phyloP scores from a whole-genome alignment of 2,329 filamentous ascomycete species.

The Aspergillus hortae region DNA sequence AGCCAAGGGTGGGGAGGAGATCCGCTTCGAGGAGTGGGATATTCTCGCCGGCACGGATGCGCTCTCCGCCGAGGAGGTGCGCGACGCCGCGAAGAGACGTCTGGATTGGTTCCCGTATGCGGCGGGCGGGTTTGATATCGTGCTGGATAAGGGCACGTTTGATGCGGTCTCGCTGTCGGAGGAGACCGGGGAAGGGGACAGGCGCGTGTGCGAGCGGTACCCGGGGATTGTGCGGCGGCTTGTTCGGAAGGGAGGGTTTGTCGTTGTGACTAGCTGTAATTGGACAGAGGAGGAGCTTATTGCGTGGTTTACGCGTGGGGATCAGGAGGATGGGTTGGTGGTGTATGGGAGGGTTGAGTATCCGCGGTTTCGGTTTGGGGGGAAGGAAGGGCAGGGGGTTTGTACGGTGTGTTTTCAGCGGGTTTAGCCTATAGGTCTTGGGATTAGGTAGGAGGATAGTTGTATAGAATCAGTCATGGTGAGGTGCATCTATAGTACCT shows the following conservation, averaged over 20 bases:
- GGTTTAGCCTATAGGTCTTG: constrained; percentile 12
- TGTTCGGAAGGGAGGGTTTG: constrained; percentile 66
- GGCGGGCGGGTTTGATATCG: constrained; percentile 71
- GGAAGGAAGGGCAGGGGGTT: constrained; percentile 81
- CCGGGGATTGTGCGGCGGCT: constrained; percentile 63
- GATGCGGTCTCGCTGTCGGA: constrained; percentile 78
- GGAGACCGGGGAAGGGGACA: constrained; percentile 20
- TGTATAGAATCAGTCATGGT: too few species aligned
- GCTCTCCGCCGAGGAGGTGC: constrained; percentile 11
- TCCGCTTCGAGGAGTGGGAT: constrained; percentile 62
- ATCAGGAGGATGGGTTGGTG: constrained; percentile 47
- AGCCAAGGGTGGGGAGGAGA: constrained; percentile 17
- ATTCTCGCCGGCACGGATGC: constrained; percentile 49
- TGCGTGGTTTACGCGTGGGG: constrained; percentile 65
- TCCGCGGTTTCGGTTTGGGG: constrained; percentile 83
- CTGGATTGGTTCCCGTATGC: constrained; percentile 39
- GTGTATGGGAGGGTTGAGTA: constrained; percentile 72
- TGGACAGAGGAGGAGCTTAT: constrained; percentile 90
- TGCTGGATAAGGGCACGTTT: constrained; percentile 98
- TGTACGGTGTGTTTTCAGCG: constrained; percentile 78
- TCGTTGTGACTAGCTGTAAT: constrained; percentile 93
- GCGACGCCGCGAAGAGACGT: neutral
- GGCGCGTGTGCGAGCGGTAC: constrained; percentile 71
- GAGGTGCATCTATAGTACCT: too few species aligned
- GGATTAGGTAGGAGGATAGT: too few species aligned